Evolutionary conservation across 169 alveolate genomes (phyloP).

Genomic region (Eimeria praecox): DNA sequence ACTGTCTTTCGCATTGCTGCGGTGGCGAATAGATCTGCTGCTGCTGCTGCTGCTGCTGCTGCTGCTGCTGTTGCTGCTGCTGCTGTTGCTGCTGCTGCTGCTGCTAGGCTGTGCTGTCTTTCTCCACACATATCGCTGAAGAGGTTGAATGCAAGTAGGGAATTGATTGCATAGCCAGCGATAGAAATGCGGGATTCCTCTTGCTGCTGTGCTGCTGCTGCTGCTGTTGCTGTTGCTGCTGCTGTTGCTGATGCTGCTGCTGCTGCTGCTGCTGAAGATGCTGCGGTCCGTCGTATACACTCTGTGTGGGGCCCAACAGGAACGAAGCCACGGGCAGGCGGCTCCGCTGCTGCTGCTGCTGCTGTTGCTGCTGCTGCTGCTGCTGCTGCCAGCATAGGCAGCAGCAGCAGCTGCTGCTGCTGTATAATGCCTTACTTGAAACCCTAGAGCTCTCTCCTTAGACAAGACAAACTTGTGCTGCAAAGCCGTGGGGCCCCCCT

Average conservation of each 20-base stretch:
- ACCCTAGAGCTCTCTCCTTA: too few relatives aligned
- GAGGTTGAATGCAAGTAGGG: slow-evolving; percentile 46
- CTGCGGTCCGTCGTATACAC: neutral
- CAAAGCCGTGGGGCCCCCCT: neutral
- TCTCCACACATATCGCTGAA: slow-evolving; percentile 9
- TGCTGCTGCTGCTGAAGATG: slow-evolving; percentile 25
- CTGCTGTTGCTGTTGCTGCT: slow-evolving; percentile 41
- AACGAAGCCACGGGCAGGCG: neutral
- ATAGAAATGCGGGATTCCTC: slow-evolving; percentile 72
- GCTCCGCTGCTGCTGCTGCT: neutral
- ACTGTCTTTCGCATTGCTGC: neutral
- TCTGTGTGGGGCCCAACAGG: neutral
- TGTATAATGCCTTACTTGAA: neutral
- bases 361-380: slow-evolving; percentile 28
- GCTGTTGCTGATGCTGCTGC: slow-evolving; percentile 30
- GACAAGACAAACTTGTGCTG: too few relatives aligned
- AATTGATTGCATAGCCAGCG: slow-evolving; percentile 78
- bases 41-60: slow-evolving; percentile 48
- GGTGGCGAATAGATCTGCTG: too few relatives aligned
- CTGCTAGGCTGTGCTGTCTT: neutral
- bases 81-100: slow-evolving; percentile 53
- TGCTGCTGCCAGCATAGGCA: neutral
- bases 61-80: slow-evolving; percentile 13
- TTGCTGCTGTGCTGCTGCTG: slow-evolving; percentile 21
- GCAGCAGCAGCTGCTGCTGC: neutral